phyloP scores from a whole-genome alignment of 805 yeast species.

The Saturnispora quitensis region DNA sequence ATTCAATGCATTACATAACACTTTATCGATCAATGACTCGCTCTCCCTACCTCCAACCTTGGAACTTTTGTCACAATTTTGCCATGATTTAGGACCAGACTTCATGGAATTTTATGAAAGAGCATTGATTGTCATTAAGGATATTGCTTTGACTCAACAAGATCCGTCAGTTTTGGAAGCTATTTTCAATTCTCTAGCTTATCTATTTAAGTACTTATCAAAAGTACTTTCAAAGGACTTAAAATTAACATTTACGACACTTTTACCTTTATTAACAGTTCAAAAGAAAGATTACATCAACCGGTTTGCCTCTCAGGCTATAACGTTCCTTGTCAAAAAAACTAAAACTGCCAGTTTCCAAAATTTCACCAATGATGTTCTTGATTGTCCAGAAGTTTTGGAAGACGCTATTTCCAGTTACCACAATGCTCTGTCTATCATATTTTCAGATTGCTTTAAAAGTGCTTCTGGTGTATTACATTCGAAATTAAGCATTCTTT shows the following conservation, averaged over 20 bases:
- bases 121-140: slow-evolving; percentile 42
- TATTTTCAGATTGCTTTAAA: slow-evolving; percentile 66
- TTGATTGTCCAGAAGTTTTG: slow-evolving; percentile 25
- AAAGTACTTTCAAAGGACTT: slow-evolving; percentile 54
- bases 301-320: slow-evolving; percentile 83
- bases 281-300: slow-evolving; percentile 54
- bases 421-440: slow-evolving; percentile 45
- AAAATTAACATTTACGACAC: slow-evolving; percentile 54
- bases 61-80: slow-evolving; percentile 74
- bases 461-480: slow-evolving; percentile 67
- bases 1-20: slow-evolving; percentile 31
- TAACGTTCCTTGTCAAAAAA: slow-evolving; percentile 75
- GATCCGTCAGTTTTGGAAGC: slow-evolving; percentile 65
- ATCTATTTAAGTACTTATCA: slow-evolving; percentile 79
- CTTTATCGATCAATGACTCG: slow-evolving; percentile 50
- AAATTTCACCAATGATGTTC: slow-evolving; percentile 34
- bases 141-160: slow-evolving; percentile 39
- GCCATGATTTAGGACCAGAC: slow-evolving; percentile 89
- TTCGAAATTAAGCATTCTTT: slow-evolving; percentile 51
- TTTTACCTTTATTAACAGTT: slow-evolving; percentile 56
- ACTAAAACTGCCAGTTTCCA: slow-evolving; percentile 40
- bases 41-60: slow-evolving; percentile 71
- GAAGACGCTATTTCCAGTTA: slow-evolving; percentile 35
- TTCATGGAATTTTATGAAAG: slow-evolving; percentile 57
- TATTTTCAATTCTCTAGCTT: slow-evolving; percentile 78